A percentile compares a stretch with the other conserved stretches of the same genome.
These are phyloP conservation scores for Sugiyamaella japonica DNA, from an alignment of 1,139 yeast genomes.

Conservation along the genomic window DNA sequence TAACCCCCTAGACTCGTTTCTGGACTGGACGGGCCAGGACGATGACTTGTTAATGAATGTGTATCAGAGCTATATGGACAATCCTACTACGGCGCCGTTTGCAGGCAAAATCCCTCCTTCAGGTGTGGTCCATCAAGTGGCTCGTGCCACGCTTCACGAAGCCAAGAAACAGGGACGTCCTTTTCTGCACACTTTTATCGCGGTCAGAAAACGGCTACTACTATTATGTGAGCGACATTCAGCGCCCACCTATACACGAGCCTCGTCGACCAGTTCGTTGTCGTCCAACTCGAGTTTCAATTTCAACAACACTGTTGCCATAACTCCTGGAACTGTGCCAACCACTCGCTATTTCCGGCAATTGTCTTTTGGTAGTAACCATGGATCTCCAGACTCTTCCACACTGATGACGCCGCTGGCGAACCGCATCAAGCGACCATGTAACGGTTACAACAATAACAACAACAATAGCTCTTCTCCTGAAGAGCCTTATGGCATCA, in stretches of 20 bases:
- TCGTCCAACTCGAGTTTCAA: constrained; percentile 15
- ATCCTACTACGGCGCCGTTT: constrained; percentile 42
- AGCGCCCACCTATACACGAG: constrained; percentile 11
- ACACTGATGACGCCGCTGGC: constrained; percentile 18
- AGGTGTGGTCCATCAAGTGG: constrained; percentile 41
- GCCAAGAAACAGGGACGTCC: constrained; percentile 34
- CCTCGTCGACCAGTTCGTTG: constrained; percentile 17
- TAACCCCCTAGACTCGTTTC: constrained; percentile 24
- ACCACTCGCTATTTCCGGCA: constrained; percentile 15
- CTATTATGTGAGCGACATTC: constrained; percentile 30
- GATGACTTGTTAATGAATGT: constrained; percentile 34
- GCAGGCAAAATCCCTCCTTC: constrained; percentile 42
- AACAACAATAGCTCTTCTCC: background rate
- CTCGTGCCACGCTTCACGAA: constrained; percentile 35
- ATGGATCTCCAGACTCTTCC: background rate
- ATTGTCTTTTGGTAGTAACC: constrained; percentile 15
- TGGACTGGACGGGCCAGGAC: constrained; percentile 37
- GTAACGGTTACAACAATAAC: background rate
- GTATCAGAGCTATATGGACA: constrained; percentile 34
- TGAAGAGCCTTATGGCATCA: constrained; percentile 1
- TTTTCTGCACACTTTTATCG: constrained; percentile 39
- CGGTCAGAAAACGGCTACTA: constrained; percentile 38
- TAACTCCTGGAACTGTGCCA: constrained; percentile 3
- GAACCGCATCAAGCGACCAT: constrained; percentile 12
- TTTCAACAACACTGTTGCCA: constrained; percentile 1